A percentile compares a stretch with the other conserved stretches of the same genome.
Evolutionary conservation across 139 green algal genomes (phyloP).

Genomic region (Ostreobium quekettii): DNA sequence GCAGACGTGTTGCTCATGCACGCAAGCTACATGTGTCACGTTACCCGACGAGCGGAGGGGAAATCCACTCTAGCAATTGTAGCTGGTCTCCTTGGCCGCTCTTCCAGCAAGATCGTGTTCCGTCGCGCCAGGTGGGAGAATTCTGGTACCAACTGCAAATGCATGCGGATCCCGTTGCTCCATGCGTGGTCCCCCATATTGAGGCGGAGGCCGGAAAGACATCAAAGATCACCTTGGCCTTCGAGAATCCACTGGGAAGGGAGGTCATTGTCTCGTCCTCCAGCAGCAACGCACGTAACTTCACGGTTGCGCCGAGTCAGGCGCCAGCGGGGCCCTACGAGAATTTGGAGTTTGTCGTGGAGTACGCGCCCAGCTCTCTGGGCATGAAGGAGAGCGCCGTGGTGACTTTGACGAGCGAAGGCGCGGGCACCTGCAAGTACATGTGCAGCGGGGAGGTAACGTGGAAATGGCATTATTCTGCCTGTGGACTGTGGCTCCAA

Average conservation of each 20-base stretch:
- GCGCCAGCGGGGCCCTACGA: slow-evolving; percentile 26
- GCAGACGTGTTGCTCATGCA: no score
- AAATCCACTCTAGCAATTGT: neutral
- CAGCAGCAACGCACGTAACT: slow-evolving; percentile 32
- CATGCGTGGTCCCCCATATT: slow-evolving; percentile 29
- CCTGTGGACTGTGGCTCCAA: no score
- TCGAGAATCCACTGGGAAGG: neutral
- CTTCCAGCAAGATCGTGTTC: no score
- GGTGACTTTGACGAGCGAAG: slow-evolving; percentile 19
- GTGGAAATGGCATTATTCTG: slow-evolving; percentile 1
- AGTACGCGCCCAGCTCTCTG: slow-evolving; percentile 40
- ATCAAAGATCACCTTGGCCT: neutral
- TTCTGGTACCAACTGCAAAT: slow-evolving; percentile 52
- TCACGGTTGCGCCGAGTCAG: slow-evolving; percentile 14
- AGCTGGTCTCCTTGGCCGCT: neutral
- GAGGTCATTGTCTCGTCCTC: slow-evolving; percentile 8
- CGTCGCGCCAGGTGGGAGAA: slow-evolving; percentile 49
- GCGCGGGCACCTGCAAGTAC: slow-evolving; percentile 35
- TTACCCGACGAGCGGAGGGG: neutral
- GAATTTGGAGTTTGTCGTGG: slow-evolving; percentile 20
- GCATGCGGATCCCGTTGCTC: slow-evolving; percentile 26
- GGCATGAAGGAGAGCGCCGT: slow-evolving; percentile 25
- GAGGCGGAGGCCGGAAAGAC: slow-evolving; percentile 32
- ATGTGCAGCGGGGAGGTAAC: slow-evolving; percentile 8
- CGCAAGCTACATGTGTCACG: no score